phyloP scores from a whole-genome alignment of 2,329 filamentous ascomycete species.

The Diaporthe batatas region DNA sequence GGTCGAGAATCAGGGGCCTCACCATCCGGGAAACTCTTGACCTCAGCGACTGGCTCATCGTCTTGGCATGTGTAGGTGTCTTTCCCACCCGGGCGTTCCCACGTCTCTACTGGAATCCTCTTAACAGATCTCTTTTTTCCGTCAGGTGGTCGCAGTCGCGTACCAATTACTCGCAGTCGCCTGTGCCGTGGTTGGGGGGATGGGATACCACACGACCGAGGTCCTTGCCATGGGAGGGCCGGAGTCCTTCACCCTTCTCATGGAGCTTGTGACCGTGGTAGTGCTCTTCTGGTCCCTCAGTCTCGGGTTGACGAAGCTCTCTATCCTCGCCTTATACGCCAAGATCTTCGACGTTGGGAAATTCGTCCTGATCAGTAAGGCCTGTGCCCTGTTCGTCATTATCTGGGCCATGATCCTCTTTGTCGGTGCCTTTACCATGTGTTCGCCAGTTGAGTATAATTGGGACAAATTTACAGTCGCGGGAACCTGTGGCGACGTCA shows the following conservation, averaged over 20 bases:
- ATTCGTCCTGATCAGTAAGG: slow-evolving; percentile 12
- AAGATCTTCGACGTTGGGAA: slow-evolving; percentile 1
- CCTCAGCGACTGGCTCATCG: slow-evolving; percentile 25
- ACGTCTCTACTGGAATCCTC: neutral
- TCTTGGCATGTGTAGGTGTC: slow-evolving; percentile 14
- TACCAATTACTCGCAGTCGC: slow-evolving; percentile 18
- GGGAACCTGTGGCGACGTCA: slow-evolving; percentile 17
- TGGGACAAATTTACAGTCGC: slow-evolving; percentile 25
- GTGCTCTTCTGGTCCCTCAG: slow-evolving; percentile 23
- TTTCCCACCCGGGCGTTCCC: neutral
- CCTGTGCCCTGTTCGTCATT: slow-evolving; percentile 1
- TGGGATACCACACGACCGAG: slow-evolving; percentile 22
- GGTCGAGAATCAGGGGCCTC: neutral
- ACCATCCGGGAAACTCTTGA: neutral
- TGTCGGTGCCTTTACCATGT: slow-evolving; percentile 22
- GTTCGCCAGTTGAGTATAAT: slow-evolving; percentile 37
- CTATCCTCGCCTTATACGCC: slow-evolving; percentile 17
- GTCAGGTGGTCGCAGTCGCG: slow-evolving; percentile 15
- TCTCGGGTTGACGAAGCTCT: slow-evolving; percentile 25
- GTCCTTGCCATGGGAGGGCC: slow-evolving; percentile 21
- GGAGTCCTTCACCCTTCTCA: slow-evolving; percentile 19
- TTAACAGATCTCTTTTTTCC: neutral
- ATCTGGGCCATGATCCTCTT: slow-evolving; percentile 13
- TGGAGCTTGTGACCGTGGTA: slow-evolving; percentile 23
- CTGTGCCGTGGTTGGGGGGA: slow-evolving; percentile 22